Evolutionary conservation across 768 basidiomycete species (phyloP).

Genomic region (Guyanaporus albipodus): DNA sequence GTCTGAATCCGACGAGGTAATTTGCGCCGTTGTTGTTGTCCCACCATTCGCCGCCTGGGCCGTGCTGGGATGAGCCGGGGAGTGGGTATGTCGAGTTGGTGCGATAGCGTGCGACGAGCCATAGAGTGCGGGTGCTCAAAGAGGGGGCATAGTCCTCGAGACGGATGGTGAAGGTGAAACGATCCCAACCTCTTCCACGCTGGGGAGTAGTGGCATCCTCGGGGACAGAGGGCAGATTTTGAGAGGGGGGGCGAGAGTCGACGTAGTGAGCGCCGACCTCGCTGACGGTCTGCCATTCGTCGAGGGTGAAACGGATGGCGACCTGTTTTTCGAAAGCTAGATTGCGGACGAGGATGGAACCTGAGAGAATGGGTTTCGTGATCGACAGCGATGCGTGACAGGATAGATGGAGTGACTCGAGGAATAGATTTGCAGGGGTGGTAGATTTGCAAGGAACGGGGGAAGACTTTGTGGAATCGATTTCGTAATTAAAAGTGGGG

Average conservation of each 20-base stretch:
- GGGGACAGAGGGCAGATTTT: constrained; percentile 11
- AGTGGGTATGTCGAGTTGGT: constrained; percentile 19
- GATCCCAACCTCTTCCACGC: constrained; percentile 43
- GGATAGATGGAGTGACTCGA: constrained; percentile 37
- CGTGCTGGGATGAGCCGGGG: constrained; percentile 23
- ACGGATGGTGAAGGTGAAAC: constrained; percentile 57
- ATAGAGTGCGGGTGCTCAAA: constrained; percentile 51
- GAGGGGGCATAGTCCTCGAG: constrained; percentile 65
- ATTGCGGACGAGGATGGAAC: constrained; percentile 82
- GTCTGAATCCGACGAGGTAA: constrained; percentile 68
- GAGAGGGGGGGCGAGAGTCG: constrained; percentile 36
- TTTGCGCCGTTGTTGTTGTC: constrained; percentile 83
- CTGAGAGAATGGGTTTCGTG: constrained; percentile 47
- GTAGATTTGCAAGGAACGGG: constrained; percentile 1
- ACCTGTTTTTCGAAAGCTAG: constrained; percentile 84
- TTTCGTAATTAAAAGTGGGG: constrained; percentile 18
- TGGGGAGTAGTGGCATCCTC: background rate
- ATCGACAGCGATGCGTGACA: constrained; percentile 2
- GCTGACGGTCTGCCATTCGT: constrained; percentile 90
- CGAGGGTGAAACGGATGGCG: constrained; percentile 83
- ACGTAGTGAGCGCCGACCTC: constrained; percentile 65
- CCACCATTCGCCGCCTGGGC: constrained; percentile 79
- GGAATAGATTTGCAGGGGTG: constrained; percentile 28
- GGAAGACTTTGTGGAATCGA: constrained; percentile 19
- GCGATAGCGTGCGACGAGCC: constrained; percentile 56